Evolutionary conservation across 2,329 filamentous ascomycete genomes (phyloP).

Genomic region (Aspergillus pseudotamarii): DNA sequence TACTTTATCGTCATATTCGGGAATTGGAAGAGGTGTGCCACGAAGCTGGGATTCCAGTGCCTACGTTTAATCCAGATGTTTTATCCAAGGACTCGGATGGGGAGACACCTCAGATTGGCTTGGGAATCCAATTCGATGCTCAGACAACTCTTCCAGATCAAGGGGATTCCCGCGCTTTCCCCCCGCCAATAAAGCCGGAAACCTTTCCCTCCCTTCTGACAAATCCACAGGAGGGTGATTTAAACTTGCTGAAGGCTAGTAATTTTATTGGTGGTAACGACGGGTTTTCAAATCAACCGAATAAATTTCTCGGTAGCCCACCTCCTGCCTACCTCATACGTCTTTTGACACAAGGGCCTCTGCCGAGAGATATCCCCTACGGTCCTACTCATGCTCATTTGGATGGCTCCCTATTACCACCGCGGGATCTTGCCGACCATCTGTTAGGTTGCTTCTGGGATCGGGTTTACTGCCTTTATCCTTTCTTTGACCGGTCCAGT

Average conservation of each 20-base stretch:
- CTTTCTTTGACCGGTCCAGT: constrained; percentile 47
- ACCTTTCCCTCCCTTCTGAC: constrained; percentile 1
- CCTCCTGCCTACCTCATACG: constrained; percentile 46
- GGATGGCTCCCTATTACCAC: constrained; percentile 43
- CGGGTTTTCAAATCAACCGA: constrained; percentile 13
- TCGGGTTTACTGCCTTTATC: constrained; percentile 47
- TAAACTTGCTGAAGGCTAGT: constrained; percentile 46
- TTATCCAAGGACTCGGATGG: neutral
- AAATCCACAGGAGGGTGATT: neutral
- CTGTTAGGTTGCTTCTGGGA: constrained; percentile 45
- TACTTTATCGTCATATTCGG: constrained; percentile 30
- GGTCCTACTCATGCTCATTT: constrained; percentile 21
- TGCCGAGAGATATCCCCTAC: constrained; percentile 12
- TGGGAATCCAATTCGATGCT: neutral
- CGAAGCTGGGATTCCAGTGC: constrained; percentile 23
- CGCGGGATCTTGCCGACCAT: constrained; percentile 46
- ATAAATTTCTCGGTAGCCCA: constrained; percentile 45
- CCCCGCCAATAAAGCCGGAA: neutral
- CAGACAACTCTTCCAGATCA: neutral
- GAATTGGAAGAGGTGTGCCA: constrained; percentile 30
- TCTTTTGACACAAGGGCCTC: constrained; percentile 21
- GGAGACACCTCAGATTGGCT: neutral
- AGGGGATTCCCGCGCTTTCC: neutral
- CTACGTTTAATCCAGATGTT: constrained; percentile 9
- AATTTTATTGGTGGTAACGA: constrained; percentile 33